Percentiles rank a stretch among this genome's conserved stretches.
Conservation (phyloP, 108 stramenopile genomes). For the Craspedostauros australis region DNA sequence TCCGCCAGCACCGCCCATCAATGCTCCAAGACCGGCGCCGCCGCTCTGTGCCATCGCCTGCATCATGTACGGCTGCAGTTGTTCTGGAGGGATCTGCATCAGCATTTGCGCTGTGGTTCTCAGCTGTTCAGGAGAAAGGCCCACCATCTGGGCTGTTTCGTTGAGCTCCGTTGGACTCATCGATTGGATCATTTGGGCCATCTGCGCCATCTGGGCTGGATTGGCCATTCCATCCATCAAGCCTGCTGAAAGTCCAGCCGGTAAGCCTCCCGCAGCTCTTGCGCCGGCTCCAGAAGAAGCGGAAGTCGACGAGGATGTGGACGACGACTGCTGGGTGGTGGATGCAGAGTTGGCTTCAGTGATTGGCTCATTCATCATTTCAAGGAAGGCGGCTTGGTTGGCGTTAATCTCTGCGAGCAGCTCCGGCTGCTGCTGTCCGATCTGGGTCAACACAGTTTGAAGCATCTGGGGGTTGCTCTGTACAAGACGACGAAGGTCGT, state of each 20-base stretch:
- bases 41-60: conserved; percentile 69
- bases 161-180: conserved; percentile 87
- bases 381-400: conserved; percentile 90
- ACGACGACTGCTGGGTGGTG: conserved; percentile 19
- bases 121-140: conserved; percentile 89
- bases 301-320: conserved; percentile 24
- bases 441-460: conserved; percentile 80
- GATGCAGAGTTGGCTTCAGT: conserved; percentile 38
- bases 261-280: conserved; percentile 8
- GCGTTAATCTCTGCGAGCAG: conserved; percentile 87
- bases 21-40: conserved; percentile 36
- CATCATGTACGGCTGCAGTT: conserved; percentile 84
- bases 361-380: conserved; percentile 98
- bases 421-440: conserved; percentile 91
- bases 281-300: conserved; percentile 22
- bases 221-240: conserved; percentile 72
- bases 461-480: conserved; percentile 89
- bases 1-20: conserved; percentile 38
- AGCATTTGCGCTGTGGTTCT: conserved; percentile 87
- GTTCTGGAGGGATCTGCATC: conserved; percentile 88
- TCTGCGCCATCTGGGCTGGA: conserved; percentile 81
- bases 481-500: conserved; percentile 84
- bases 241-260: conserved; percentile 35
- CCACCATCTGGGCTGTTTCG: conserved; percentile 90
- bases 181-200: conserved; percentile 76